Evolutionary conservation across 768 basidiomycete species (phyloP).

Genomic region (Boletus coccyginus): DNA sequence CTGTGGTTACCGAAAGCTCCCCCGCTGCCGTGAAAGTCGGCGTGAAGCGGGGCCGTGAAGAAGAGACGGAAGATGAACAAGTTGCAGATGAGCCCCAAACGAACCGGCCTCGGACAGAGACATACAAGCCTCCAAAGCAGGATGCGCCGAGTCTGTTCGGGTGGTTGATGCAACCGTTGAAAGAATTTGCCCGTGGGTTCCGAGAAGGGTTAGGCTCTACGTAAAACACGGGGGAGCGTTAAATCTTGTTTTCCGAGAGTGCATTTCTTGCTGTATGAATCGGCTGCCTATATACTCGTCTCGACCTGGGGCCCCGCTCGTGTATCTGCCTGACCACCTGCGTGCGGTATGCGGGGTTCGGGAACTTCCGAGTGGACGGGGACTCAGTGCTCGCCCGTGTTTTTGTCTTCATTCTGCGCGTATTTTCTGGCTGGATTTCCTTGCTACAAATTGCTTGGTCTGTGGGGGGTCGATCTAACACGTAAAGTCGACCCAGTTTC

Average conservation of each 20-base stretch:
- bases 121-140: slow-evolving; percentile 41
- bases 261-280: slow-evolving; percentile 4
- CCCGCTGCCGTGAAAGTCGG: slow-evolving; percentile 25
- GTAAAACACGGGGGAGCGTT: slow-evolving; percentile 8
- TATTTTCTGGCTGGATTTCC: slow-evolving; percentile 15
- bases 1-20: slow-evolving; percentile 31
- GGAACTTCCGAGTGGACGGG: slow-evolving; percentile 24
- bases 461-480: slow-evolving; percentile 11
- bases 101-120: slow-evolving; percentile 52
- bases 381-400: slow-evolving; percentile 1
- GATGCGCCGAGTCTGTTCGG: slow-evolving; percentile 49
- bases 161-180: slow-evolving; percentile 62
- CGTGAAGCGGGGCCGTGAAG: slow-evolving; percentile 51
- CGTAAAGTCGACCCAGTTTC: slow-evolving; percentile 9
- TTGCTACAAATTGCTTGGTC: slow-evolving; percentile 5
- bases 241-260: slow-evolving; percentile 1
- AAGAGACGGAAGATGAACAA: slow-evolving; percentile 34
- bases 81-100: slow-evolving; percentile 39
- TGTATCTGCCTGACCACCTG: slow-evolving; percentile 13
- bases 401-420: slow-evolving; percentile 15
- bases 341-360: slow-evolving; percentile 25
- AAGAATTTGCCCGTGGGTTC: slow-evolving; percentile 66
- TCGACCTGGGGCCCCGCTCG: neutral
- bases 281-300: neutral
- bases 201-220: slow-evolving; percentile 49